Conservation (phyloP, 257 asterid species). For the Paulownia fortunei region DNA sequence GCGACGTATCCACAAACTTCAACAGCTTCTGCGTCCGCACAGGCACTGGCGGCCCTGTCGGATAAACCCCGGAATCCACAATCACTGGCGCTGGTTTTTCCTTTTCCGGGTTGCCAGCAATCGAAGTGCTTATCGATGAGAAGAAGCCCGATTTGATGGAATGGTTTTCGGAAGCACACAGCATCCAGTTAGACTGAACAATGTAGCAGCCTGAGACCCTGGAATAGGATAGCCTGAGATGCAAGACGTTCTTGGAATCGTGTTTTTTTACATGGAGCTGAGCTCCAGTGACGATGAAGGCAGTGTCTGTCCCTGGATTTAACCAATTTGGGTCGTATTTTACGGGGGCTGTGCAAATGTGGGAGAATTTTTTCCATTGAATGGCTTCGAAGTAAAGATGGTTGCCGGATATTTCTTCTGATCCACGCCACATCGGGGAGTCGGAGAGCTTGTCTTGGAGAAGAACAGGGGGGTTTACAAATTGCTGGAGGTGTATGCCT, state of each 20-base stretch:
- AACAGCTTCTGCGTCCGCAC: slow-evolving; percentile 56
- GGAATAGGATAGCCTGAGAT: slow-evolving; percentile 64
- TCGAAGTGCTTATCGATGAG: slow-evolving; percentile 63
- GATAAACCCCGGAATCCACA: slow-evolving; percentile 79
- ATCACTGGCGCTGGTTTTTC: slow-evolving; percentile 50
- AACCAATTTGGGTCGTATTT: slow-evolving; percentile 51
- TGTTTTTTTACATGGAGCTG: slow-evolving; percentile 65
- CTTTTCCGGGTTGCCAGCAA: slow-evolving; percentile 44
- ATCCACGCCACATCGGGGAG: slow-evolving; percentile 55
- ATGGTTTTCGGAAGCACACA: slow-evolving; percentile 44
- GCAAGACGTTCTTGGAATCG: slow-evolving; percentile 51
- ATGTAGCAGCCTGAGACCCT: slow-evolving; percentile 48
- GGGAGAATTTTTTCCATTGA: slow-evolving; percentile 81
- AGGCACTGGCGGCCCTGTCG: slow-evolving; percentile 74
- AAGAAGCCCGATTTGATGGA: slow-evolving; percentile 58
- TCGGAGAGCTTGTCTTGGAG: slow-evolving; percentile 50
- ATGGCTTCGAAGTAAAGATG: slow-evolving; percentile 66
- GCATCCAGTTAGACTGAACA: slow-evolving; percentile 78
- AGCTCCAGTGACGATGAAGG: slow-evolving; percentile 85
- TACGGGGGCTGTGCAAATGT: slow-evolving; percentile 75
- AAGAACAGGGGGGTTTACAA: slow-evolving; percentile 60
- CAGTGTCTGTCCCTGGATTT: slow-evolving; percentile 31
- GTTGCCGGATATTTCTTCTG: slow-evolving; percentile 53
- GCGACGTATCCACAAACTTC: slow-evolving; percentile 72
- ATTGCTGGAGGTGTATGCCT: slow-evolving; percentile 80